phyloP scores from a whole-genome alignment of 805 yeast genomes.

The Yarrowia sp. region DNA sequence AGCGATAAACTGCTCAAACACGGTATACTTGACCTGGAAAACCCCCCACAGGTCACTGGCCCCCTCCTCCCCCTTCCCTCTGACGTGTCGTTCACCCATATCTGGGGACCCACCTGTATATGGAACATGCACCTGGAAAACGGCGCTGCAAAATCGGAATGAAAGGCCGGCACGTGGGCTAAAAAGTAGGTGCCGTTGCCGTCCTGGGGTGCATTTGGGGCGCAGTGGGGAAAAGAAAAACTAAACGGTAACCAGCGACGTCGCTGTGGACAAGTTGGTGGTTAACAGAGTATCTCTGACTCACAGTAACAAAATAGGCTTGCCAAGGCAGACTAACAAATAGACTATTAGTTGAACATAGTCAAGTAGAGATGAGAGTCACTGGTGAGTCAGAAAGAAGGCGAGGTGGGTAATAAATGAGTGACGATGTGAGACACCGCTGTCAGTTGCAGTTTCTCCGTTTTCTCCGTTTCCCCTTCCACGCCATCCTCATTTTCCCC shows the following conservation, averaged over 20 bases:
- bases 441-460: too few species aligned
- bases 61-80: not conserved
- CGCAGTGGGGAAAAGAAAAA: not conserved
- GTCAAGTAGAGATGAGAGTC: too few species aligned
- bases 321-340: not conserved
- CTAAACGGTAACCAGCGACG: not conserved
- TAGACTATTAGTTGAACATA: not conserved
- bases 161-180: not conserved
- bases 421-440: too few species aligned
- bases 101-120: slow-evolving; percentile 22
- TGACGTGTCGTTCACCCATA: not conserved
- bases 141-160: not conserved
- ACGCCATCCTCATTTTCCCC: too few species aligned
- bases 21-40: too few species aligned
- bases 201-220: slow-evolving; percentile 5
- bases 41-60: too few species aligned
- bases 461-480: too few species aligned
- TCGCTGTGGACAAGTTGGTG: not conserved
- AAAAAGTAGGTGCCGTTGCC: not conserved
- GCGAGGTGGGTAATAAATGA: too few species aligned
- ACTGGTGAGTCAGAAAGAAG: too few species aligned
- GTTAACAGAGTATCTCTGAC: too few species aligned
- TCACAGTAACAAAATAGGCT: too few species aligned
- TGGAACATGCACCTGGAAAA: slow-evolving; percentile 3
- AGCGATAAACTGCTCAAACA: too few species aligned